Evolutionary conservation across 1,284 basidiomycete species (phyloP), one percentile per base, ranked within the genome.

Genomic region (Pascua guehoae): DNA sequence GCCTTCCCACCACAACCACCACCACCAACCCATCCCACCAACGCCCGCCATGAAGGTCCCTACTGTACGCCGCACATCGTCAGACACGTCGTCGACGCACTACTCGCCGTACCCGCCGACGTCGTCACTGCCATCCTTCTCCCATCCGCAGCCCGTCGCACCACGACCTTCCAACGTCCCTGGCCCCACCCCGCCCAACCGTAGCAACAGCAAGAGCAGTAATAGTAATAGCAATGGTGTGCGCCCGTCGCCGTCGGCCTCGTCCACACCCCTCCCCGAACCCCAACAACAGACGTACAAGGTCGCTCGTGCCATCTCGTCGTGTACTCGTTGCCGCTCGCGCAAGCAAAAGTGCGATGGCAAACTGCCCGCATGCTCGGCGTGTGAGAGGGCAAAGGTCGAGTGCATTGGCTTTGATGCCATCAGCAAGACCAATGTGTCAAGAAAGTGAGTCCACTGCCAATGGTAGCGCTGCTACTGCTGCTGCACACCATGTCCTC

Each of bases 371-470:
- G 76, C 76, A 12, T 79, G 77, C 63, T 67, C 63, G 41, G 72
- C 71, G 43, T 75, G 73, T 43, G 67, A 74, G 42, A 62, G 75
- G 43, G 77, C 77, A 41, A 76, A 77, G 49, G 77, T 79, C n/a
- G 77, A 79, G 54, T 79, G 77, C 64, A 75, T 79, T 17, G 77
- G 77, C 12, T 78, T 79, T 61, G 77, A 79, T 53, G 77, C 77
- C 5, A 77, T 79, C 41, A 72, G 69, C 40, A 79, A 79, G 63
- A 76, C 75, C n/a, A 79, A 79, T 56, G 71, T 79, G 9, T 77
- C 75, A 1, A 59, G 77, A 66, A 79, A 77, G 77, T 78, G 60
- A 66, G 76, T 68, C 41, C 7, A 38, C 44, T n/a, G 12, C 42
- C 39, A n/a, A 41, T 18, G 36, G 32, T 4, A 5, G 18, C 41